Evolutionary conservation across 2,329 filamentous ascomycete species (phyloP).

Genomic region (Bipolaris victoriae): DNA sequence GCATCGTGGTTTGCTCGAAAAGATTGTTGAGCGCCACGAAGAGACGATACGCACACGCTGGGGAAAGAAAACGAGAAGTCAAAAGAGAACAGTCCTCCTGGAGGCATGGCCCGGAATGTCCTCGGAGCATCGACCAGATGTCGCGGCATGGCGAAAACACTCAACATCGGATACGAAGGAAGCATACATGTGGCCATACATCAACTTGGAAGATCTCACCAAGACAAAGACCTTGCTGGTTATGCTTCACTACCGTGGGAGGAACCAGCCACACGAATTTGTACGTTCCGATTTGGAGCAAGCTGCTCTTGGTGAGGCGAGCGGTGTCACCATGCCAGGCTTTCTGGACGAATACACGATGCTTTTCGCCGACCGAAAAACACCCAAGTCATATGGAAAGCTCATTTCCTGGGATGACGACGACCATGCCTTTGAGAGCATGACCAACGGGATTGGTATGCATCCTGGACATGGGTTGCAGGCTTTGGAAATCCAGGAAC

Average conservation of each 20-base stretch:
- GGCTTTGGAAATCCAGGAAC: slow-evolving; percentile 59
- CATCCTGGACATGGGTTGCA: slow-evolving; percentile 57
- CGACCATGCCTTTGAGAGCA: slow-evolving; percentile 50
- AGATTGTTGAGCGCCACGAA: slow-evolving; percentile 60
- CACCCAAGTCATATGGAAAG: slow-evolving; percentile 45
- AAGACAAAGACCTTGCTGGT: slow-evolving; percentile 50
- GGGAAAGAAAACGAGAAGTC: slow-evolving; percentile 58
- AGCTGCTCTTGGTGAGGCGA: background rate
- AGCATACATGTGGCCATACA: slow-evolving; percentile 56
- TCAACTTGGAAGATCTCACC: slow-evolving; percentile 64
- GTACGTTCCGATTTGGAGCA: slow-evolving; percentile 52
- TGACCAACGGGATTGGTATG: slow-evolving; percentile 47
- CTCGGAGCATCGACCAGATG: slow-evolving; percentile 59
- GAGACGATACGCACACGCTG: slow-evolving; percentile 60
- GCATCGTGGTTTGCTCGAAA: slow-evolving; percentile 12
- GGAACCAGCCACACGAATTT: slow-evolving; percentile 57
- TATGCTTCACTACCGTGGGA: slow-evolving; percentile 60
- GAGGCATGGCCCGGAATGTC: slow-evolving; percentile 61
- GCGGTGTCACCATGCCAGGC: slow-evolving; percentile 6
- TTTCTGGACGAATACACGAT: slow-evolving; percentile 42
- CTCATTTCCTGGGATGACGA: slow-evolving; percentile 47
- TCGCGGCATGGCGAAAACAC: slow-evolving; percentile 37
- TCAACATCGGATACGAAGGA: background rate
- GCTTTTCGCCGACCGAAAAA: slow-evolving; percentile 39
- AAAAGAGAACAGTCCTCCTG: slow-evolving; percentile 56